Evolutionary conservation across 1,139 yeast species (phyloP).

Genomic region (Hanseniaspora gamundiae): DNA sequence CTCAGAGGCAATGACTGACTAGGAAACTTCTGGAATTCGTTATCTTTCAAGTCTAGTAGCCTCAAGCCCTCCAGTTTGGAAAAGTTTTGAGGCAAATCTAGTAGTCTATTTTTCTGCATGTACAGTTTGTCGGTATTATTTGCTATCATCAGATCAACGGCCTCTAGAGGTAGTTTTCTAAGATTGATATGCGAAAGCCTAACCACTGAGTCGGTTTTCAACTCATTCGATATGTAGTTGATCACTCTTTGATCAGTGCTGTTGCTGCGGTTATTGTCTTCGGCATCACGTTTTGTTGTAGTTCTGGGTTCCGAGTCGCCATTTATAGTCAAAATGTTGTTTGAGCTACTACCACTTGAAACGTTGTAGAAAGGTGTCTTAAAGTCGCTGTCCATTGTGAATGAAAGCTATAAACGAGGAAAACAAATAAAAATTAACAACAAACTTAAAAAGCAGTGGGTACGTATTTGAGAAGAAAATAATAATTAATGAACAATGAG

Average conservation of each 20-base stretch:
- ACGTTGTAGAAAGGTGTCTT: no score
- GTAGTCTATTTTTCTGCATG: conserved; percentile 39
- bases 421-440: no score
- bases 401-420: no score
- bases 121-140: conserved; percentile 31
- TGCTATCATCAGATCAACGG: conserved; percentile 30
- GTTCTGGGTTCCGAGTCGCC: not conserved
- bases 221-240: conserved; percentile 10
- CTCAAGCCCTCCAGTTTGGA: conserved; percentile 35
- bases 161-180: conserved; percentile 20
- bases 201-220: conserved; percentile 2
- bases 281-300: not conserved
- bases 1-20: conserved; percentile 29
- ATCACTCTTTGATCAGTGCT: conserved; percentile 4
- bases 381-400: no score
- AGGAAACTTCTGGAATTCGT: conserved; percentile 45
- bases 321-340: not conserved
- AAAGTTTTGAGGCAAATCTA: conserved; percentile 38
- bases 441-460: no score
- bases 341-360: not conserved
- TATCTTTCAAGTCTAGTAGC: conserved; percentile 57
- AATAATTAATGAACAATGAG: no score
- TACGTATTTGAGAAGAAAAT: no score
- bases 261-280: not conserved
- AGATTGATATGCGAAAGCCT: conserved; percentile 2